Evolutionary conservation across 352 stramenopile genomes (phyloP).

Genomic region (Phytopythium mirpurense): DNA sequence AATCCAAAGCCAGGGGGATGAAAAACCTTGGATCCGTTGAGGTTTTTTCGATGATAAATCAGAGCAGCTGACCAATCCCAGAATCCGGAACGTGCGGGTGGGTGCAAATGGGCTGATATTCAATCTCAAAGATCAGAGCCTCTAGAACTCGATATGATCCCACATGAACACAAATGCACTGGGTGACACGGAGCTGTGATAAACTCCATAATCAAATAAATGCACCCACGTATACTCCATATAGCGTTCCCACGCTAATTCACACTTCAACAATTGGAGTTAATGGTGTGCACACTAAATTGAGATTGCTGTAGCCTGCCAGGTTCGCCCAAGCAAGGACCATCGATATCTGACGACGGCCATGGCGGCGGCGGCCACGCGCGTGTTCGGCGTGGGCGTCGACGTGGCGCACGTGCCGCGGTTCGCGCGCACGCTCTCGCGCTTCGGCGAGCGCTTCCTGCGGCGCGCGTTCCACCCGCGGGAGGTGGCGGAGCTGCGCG

Average conservation of each 20-base stretch:
- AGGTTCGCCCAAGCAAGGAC: too few relatives aligned
- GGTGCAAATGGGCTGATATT: conserved; percentile 1
- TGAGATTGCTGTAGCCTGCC: too few relatives aligned
- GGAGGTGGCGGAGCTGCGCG: conserved; percentile 63
- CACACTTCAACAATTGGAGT: neutral
- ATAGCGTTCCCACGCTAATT: neutral
- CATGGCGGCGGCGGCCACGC: conserved; percentile 13
- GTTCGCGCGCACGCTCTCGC: conserved; percentile 40
- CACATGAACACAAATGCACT: neutral
- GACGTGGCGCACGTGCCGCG: conserved; percentile 61
- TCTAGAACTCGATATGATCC: neutral
- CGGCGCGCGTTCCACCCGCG: conserved; percentile 46
- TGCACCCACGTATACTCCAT: neutral
- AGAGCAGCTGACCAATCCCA: neutral
- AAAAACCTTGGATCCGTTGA: neutral
- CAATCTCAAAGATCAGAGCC: neutral
- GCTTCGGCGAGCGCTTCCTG: conserved; percentile 67
- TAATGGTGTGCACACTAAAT: too few relatives aligned
- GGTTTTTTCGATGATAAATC: neutral
- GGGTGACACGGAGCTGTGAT: too few relatives aligned
- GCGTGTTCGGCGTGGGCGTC: conserved; percentile 65
- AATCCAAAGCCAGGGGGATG: neutral
- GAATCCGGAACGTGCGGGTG: neutral
- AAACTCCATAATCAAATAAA: neutral
- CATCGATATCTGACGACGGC: too few relatives aligned